These are phyloP conservation scores for Globisporangium spinosum DNA, from an alignment of 352 stramenopile species.

Conservation along the genomic window DNA sequence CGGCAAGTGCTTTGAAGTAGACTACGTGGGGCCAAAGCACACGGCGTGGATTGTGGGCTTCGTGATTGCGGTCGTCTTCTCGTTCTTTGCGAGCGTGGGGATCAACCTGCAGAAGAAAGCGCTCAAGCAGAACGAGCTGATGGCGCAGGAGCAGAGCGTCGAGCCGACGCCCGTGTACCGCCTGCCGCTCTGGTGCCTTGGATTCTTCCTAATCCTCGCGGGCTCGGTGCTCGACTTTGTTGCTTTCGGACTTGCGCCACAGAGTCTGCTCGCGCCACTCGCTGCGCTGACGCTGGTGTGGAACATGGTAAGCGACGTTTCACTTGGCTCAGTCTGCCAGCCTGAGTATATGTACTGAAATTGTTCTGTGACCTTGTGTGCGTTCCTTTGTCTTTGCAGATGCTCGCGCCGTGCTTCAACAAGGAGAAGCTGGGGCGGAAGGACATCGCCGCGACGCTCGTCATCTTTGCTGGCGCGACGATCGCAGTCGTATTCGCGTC, in stretches of 20 bases:
- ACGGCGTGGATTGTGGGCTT: slow-evolving; percentile 80
- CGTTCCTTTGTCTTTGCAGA: slow-evolving; percentile 25
- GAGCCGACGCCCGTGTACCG: slow-evolving; percentile 57
- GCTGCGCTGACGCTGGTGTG: slow-evolving; percentile 89
- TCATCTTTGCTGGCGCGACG: slow-evolving; percentile 83
- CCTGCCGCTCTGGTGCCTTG: slow-evolving; percentile 81
- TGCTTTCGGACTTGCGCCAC: slow-evolving; percentile 85
- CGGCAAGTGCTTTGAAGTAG: slow-evolving; percentile 64
- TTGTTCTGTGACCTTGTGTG: background rate
- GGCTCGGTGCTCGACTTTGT: slow-evolving; percentile 91
- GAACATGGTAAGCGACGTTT: slow-evolving; percentile 69
- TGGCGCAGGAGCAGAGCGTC: slow-evolving; percentile 43
- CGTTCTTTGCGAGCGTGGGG: slow-evolving; percentile 73
- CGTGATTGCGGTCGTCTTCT: slow-evolving; percentile 77
- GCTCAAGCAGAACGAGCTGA: slow-evolving; percentile 76
- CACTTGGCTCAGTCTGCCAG: no score
- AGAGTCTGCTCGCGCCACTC: slow-evolving; percentile 84
- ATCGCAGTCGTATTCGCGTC: slow-evolving; percentile 81
- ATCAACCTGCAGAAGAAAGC: slow-evolving; percentile 87
- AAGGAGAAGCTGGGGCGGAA: slow-evolving; percentile 83
- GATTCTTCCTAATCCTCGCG: slow-evolving; percentile 74
- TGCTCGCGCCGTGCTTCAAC: slow-evolving; percentile 84
- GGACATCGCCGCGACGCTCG: slow-evolving; percentile 72
- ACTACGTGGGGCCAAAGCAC: slow-evolving; percentile 60
- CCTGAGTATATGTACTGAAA: background rate